A percentile compares a stretch with the other conserved stretches of the same genome.
Evolutionary conservation across 345 rosid species (phyloP).

Genomic region (Eucalyptus coolabah): DNA sequence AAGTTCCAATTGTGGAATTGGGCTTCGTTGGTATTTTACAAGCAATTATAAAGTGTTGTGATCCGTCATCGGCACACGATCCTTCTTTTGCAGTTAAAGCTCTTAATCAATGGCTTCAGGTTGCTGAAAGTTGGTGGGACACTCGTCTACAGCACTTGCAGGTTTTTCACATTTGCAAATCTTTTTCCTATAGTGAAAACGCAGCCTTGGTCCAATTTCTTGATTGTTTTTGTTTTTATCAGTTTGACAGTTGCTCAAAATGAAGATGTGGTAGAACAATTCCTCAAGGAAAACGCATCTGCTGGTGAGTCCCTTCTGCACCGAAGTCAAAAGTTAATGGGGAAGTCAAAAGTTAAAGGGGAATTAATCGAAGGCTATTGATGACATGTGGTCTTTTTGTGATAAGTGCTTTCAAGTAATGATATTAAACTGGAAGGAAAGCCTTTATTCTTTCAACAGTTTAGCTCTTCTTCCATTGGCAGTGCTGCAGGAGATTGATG

Average conservation of each 20-base stretch:
- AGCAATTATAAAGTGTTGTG: not conserved
- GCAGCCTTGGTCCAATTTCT: not conserved
- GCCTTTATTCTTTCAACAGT: not conserved
- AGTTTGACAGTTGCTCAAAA: slow-evolving; percentile 91
- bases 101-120: slow-evolving; percentile 73
- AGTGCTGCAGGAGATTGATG: slow-evolving; percentile 61
- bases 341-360: not conserved
- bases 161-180: slow-evolving; percentile 16
- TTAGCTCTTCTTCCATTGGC: not conserved
- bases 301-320: slow-evolving; percentile 40
- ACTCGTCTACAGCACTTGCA: slow-evolving; percentile 94
- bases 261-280: slow-evolving; percentile 71
- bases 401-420: not conserved
- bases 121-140: slow-evolving; percentile 72
- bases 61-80: not conserved
- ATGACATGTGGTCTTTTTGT: not conserved
- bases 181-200: not conserved
- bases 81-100: slow-evolving; percentile 46
- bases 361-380: not conserved
- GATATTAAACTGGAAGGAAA: not conserved
- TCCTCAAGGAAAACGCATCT: slow-evolving; percentile 48
- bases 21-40: not conserved
- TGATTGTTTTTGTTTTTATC: not conserved
- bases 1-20: not conserved
- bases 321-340: not conserved